Evolutionary conservation across 2,329 filamentous ascomycete species (phyloP).

Genomic region (Sporothrix schenckii): DNA sequence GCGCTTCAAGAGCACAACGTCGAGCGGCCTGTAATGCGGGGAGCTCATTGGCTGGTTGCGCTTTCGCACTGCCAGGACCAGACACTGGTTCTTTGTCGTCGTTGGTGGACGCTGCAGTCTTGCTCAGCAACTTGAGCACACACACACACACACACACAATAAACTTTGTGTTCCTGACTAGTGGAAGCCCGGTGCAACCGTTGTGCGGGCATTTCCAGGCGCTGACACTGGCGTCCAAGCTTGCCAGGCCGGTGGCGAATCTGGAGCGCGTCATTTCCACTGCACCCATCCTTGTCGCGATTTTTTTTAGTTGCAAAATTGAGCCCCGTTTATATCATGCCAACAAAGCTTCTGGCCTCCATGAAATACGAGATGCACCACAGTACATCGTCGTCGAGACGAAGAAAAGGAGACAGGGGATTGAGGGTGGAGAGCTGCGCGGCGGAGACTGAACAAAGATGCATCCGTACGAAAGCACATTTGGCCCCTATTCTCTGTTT

Average conservation of each 20-base stretch:
- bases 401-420: background rate
- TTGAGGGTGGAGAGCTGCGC: background rate
- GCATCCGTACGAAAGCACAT: background rate
- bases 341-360: background rate
- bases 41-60: conserved; percentile 23
- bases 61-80: conserved; percentile 5
- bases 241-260: conserved; percentile 23
- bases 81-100: background rate
- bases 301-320: conserved; percentile 7
- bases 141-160: background rate
- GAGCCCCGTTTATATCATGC: conserved; percentile 5
- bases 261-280: conserved; percentile 10
- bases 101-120: background rate
- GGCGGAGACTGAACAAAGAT: background rate
- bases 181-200: conserved; percentile 16
- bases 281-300: background rate
- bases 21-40: conserved; percentile 24
- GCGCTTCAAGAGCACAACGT: conserved; percentile 25
- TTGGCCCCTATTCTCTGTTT: background rate
- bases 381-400: background rate
- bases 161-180: conserved; percentile 22
- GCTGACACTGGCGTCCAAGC: background rate
- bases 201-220: conserved; percentile 17
- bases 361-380: background rate
- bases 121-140: background rate